Percentiles rank a stretch among this genome's conserved stretches.
Evolutionary conservation across 805 yeast genomes (phyloP).

Genomic region (Starmerella sirachaensis): DNA sequence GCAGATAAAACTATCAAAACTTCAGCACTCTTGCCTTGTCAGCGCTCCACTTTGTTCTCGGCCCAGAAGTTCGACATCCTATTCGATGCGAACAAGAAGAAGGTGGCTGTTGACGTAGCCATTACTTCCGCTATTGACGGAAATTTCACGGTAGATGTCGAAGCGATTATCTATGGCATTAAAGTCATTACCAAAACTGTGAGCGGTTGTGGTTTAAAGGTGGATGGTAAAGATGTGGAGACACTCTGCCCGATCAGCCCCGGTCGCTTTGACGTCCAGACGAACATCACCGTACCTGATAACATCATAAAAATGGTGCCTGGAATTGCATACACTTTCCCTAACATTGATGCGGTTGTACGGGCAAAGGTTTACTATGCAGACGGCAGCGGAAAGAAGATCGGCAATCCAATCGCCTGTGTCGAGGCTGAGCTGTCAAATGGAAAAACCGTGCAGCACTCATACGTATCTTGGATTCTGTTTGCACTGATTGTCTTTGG

Average conservation of each 20-base stretch:
- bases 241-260: slow-evolving; percentile 74
- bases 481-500: slow-evolving; percentile 87
- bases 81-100: slow-evolving; percentile 52
- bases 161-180: slow-evolving; percentile 72
- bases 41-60: slow-evolving; percentile 76
- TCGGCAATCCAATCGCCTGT: slow-evolving; percentile 57
- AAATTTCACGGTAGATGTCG: slow-evolving; percentile 52
- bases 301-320: slow-evolving; percentile 47
- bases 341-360: slow-evolving; percentile 89
- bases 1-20: slow-evolving; percentile 34
- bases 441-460: slow-evolving; percentile 88
- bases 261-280: slow-evolving; percentile 67
- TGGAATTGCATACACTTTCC: slow-evolving; percentile 73
- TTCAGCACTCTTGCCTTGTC: slow-evolving; percentile 75
- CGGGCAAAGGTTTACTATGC: slow-evolving; percentile 51
- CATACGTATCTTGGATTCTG: slow-evolving; percentile 89
- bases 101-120: slow-evolving; percentile 54
- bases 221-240: too few relatives aligned
- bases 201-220: slow-evolving; percentile 55
- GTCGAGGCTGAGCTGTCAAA: slow-evolving; percentile 77
- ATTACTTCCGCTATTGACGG: slow-evolving; percentile 72
- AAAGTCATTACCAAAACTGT: slow-evolving; percentile 43
- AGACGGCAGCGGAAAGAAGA: slow-evolving; percentile 30
- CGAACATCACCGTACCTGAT: slow-evolving; percentile 36
- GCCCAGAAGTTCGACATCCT: slow-evolving; percentile 71